Evolutionary conservation across 768 basidiomycete genomes (phyloP).

Genomic region (Leccinum fibrillosum): DNA sequence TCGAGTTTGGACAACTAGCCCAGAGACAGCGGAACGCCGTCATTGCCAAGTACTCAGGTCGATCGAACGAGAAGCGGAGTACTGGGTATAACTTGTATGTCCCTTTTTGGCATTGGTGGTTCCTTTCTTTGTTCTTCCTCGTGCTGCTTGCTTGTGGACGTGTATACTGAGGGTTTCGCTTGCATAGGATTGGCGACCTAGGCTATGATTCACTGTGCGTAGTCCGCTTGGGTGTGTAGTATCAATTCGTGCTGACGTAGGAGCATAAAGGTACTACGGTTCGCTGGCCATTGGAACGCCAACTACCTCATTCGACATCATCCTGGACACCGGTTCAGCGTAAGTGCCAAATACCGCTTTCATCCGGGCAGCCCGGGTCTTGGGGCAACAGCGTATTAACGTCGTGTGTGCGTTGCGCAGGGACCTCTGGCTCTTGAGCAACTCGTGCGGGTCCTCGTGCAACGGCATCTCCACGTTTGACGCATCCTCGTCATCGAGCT

Average conservation of each 20-base stretch:
- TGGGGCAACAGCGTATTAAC: neutral
- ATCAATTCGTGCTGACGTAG: neutral
- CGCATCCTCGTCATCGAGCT: slow-evolving; percentile 35
- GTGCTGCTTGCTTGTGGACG: neutral
- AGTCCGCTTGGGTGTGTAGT: neutral
- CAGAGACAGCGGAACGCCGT: slow-evolving; percentile 41
- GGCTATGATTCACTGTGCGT: slow-evolving; percentile 59
- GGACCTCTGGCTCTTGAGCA: slow-evolving; percentile 50
- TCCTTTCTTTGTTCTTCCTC: too few species aligned
- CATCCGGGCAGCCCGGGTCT: neutral
- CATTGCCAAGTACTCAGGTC: slow-evolving; percentile 45
- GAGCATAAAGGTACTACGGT: slow-evolving; percentile 33
- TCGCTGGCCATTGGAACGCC: slow-evolving; percentile 46
- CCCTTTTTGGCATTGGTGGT: neutral
- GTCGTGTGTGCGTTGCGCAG: slow-evolving; percentile 17
- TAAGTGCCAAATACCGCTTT: slow-evolving; percentile 10
- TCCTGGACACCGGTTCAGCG: slow-evolving; percentile 52
- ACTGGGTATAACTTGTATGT: slow-evolving; percentile 52
- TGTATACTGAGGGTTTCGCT: neutral
- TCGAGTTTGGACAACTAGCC: slow-evolving; percentile 32
- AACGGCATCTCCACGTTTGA: slow-evolving; percentile 31
- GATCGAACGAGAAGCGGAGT: slow-evolving; percentile 36
- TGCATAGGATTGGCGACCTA: slow-evolving; percentile 58
- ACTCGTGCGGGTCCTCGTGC: slow-evolving; percentile 32
- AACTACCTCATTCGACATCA: slow-evolving; percentile 41